Evolutionary conservation across 2,329 filamentous ascomycete genomes (phyloP).

Genomic region (Pseudogymnoascus sp.): DNA sequence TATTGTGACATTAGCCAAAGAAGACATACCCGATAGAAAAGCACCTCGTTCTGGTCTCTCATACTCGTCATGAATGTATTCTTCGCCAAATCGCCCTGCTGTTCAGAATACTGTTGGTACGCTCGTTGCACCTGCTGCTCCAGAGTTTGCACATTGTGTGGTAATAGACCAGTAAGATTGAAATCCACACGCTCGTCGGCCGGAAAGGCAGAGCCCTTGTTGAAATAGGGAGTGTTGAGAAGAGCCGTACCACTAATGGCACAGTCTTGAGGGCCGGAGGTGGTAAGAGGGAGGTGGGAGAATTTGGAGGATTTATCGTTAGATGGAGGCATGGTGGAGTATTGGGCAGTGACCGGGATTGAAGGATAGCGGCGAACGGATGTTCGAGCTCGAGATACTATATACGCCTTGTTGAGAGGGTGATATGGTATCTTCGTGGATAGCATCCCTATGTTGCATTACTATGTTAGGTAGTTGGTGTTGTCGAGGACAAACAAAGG

Average conservation of each 20-base stretch:
- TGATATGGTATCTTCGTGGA: background rate
- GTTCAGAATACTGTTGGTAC: constrained; percentile 67
- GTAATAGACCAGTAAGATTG: constrained; percentile 64
- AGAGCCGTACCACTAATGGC: constrained; percentile 46
- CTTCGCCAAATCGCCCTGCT: constrained; percentile 61
- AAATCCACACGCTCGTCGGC: constrained; percentile 61
- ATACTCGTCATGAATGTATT: constrained; percentile 83
- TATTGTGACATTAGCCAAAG: background rate
- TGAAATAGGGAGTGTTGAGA: constrained; percentile 61
- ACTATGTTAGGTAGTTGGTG: background rate
- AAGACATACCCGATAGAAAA: constrained; percentile 61
- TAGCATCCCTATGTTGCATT: background rate
- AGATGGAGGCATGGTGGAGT: constrained; percentile 19
- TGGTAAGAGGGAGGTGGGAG: constrained; percentile 40
- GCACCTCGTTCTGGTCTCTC: constrained; percentile 76
- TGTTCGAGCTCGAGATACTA: background rate
- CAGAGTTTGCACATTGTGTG: constrained; percentile 63
- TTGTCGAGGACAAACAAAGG: background rate
- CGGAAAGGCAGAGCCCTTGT: constrained; percentile 77
- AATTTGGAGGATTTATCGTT: constrained; percentile 32
- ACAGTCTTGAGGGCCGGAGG: constrained; percentile 42
- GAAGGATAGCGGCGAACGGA: background rate
- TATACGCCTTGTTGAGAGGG: background rate
- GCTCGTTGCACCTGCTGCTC: constrained; percentile 70
- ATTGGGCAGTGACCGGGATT: background rate